Evolutionary conservation across 257 asterid genomes (phyloP).

Genomic region (Cordia subcordata): DNA sequence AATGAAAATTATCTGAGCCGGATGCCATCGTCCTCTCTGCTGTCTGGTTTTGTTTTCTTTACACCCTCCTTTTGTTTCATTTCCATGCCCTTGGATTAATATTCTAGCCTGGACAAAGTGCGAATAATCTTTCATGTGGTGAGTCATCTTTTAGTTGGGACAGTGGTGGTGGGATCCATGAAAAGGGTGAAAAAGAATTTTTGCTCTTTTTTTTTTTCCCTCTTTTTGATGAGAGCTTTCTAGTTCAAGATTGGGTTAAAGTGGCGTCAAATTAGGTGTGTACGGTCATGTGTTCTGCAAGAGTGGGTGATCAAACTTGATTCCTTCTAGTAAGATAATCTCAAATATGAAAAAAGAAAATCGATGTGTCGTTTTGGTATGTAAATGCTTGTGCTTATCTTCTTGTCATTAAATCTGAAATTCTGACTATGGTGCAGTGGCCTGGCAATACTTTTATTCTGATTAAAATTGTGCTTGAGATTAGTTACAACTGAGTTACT

Average conservation of each 20-base stretch:
- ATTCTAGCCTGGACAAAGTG: neutral
- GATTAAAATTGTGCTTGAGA: no score
- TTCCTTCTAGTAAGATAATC: no score
- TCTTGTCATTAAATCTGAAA: no score
- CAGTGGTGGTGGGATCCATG: conserved; percentile 11
- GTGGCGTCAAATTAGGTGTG: conserved; percentile 5
- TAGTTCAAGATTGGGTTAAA: neutral
- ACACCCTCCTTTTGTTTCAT: neutral
- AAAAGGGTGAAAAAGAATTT: neutral
- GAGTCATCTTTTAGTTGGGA: neutral
- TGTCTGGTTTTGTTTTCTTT: neutral
- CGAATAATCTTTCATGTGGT: neutral
- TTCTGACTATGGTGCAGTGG: no score
- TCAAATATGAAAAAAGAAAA: no score
- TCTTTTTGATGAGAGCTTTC: neutral
- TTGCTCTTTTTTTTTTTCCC: neutral
- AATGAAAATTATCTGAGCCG: neutral
- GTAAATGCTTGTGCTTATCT: no score
- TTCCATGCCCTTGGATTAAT: neutral
- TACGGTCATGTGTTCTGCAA: neutral
- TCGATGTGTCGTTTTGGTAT: no score
- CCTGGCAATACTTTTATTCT: no score
- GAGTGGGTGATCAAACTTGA: no score
- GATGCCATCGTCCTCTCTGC: conserved; percentile 1
- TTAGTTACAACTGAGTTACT: no score